phyloP scores from a whole-genome alignment of 1,139 yeast species.

The Kodamaea sp. region DNA sequence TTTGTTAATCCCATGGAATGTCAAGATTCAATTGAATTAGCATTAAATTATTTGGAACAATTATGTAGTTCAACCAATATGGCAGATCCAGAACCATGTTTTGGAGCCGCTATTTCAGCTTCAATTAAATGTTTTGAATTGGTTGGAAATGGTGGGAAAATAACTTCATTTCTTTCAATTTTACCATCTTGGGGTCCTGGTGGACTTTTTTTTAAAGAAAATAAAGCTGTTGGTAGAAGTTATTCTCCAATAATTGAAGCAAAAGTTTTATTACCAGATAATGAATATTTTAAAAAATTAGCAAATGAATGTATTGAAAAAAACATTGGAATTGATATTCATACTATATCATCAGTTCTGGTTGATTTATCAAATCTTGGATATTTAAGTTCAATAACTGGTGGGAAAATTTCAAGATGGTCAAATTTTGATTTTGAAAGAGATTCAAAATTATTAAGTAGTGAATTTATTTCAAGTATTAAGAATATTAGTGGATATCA shows the following conservation, averaged over 20 bases:
- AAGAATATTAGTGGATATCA: constrained; percentile 61
- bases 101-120: constrained; percentile 73
- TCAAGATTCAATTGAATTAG: constrained; percentile 58
- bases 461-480: constrained; percentile 53
- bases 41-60: constrained; percentile 59
- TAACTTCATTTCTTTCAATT: constrained; percentile 62
- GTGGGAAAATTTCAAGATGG: constrained; percentile 68
- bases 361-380: constrained; percentile 78
- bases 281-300: constrained; percentile 58
- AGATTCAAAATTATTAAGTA: constrained; percentile 65
- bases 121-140: constrained; percentile 62
- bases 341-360: constrained; percentile 60
- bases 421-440: constrained; percentile 63
- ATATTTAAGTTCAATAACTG: constrained; percentile 62
- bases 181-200: constrained; percentile 89
- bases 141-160: constrained; percentile 82
- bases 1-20: constrained; percentile 78
- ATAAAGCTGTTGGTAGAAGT: constrained; percentile 32
- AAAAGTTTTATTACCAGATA: constrained; percentile 53
- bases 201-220: constrained; percentile 53
- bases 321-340: constrained; percentile 75
- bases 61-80: constrained; percentile 26
- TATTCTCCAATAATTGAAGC: constrained; percentile 54
- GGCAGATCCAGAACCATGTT: constrained; percentile 66
- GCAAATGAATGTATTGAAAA: constrained; percentile 54